Percentiles rank a stretch among this genome's conserved stretches.
These are phyloP conservation scores for Phytophthora pini DNA, from an alignment of 352 stramenopile genomes.

Conservation along the genomic window DNA sequence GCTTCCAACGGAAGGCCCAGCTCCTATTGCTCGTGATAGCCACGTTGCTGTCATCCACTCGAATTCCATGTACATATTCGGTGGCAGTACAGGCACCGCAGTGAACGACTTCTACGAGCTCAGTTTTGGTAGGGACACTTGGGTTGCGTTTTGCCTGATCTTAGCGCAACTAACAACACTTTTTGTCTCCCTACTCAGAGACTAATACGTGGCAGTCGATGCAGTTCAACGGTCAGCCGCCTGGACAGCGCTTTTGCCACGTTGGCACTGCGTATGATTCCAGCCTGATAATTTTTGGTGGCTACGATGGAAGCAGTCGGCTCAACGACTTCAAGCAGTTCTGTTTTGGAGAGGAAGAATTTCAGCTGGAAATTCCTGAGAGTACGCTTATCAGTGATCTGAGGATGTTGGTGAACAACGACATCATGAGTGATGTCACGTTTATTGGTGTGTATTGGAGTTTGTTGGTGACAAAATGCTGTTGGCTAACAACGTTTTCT, in stretches of 20 bases:
- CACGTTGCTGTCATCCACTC: slow-evolving; percentile 95
- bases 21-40: slow-evolving; percentile 95
- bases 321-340: slow-evolving; percentile 97
- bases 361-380: slow-evolving; percentile 87
- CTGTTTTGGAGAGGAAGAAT: slow-evolving; percentile 82
- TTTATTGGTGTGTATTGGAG: slow-evolving; percentile 69
- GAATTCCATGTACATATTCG: slow-evolving; percentile 96
- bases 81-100: slow-evolving; percentile 94
- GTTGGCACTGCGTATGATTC: slow-evolving; percentile 93
- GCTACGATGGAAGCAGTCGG: slow-evolving; percentile 96
- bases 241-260: slow-evolving; percentile 97
- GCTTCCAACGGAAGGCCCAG: slow-evolving; percentile 88
- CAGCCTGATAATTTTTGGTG: slow-evolving; percentile 94
- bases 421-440: slow-evolving; percentile 90
- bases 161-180: not conserved
- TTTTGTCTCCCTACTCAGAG: slow-evolving; percentile 36
- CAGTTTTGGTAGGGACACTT: slow-evolving; percentile 56
- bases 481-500: slow-evolving; percentile 3
- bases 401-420: slow-evolving; percentile 79
- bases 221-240: slow-evolving; percentile 79
- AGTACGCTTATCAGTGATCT: slow-evolving; percentile 82
- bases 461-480: not conserved
- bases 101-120: slow-evolving; percentile 99
- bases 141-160: no score
- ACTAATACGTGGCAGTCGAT: slow-evolving; percentile 76